These are phyloP conservation scores for Batkoa obscura DNA, from an alignment of 371 early-diverging fungal species.

Conservation along the genomic window DNA sequence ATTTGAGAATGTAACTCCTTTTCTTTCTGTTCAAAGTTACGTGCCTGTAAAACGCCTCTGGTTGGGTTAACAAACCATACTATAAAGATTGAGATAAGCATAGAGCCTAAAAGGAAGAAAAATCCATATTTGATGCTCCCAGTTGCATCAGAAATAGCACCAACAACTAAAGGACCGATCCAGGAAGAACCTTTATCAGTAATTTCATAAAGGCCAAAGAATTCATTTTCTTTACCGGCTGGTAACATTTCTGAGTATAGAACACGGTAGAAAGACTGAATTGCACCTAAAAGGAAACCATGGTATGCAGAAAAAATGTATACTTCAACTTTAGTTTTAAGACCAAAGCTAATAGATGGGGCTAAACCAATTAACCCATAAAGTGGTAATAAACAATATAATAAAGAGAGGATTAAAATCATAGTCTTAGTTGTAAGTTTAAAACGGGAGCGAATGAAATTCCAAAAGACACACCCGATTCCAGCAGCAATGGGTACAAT, in stretches of 20 bases:
- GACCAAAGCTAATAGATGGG: constrained; percentile 20
- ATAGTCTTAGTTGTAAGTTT: constrained; percentile 12
- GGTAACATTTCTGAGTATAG: constrained; percentile 22
- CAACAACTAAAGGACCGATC: constrained; percentile 39
- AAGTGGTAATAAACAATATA: constrained; percentile 19
- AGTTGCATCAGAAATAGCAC: constrained; percentile 19
- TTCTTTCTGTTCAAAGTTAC: neutral
- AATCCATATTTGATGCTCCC: constrained; percentile 19
- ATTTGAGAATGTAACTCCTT: too few species aligned
- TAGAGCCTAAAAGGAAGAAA: constrained; percentile 15
- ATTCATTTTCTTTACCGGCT: constrained; percentile 25
- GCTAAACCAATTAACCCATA: constrained; percentile 34
- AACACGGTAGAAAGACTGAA: constrained; percentile 25
- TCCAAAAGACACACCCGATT: constrained; percentile 28
- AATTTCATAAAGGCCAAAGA: constrained; percentile 31
- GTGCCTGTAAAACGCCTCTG: neutral
- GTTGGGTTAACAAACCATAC: neutral
- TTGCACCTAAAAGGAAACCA: constrained; percentile 30
- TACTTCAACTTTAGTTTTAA: constrained; percentile 20
- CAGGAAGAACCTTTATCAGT: constrained; percentile 40
- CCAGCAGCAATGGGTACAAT: constrained; percentile 23
- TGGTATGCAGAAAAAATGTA: constrained; percentile 20
- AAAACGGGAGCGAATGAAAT: constrained; percentile 19
- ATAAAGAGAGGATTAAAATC: constrained; percentile 10
- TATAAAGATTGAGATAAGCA: constrained; percentile 1